These are phyloP conservation scores for Trichoderma cornu-damae DNA, from an alignment of 2,329 filamentous ascomycete genomes.

Conservation along the genomic window DNA sequence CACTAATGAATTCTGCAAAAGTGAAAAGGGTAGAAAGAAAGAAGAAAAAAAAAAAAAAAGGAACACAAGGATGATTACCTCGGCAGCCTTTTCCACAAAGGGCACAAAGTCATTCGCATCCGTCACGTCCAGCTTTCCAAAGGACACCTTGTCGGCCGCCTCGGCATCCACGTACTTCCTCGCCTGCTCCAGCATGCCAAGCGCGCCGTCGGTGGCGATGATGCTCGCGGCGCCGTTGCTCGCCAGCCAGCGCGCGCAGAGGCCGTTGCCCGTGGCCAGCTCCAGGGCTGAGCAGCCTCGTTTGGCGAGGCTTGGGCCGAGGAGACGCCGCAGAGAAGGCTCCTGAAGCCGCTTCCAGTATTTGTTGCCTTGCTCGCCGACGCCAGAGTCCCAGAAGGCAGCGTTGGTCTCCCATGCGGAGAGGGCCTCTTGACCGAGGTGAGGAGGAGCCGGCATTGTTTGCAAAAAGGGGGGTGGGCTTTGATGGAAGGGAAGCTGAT, in stretches of 20 bases:
- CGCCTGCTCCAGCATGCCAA: constrained; percentile 38
- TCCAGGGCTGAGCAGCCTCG: constrained; percentile 38
- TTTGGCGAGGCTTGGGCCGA: constrained; percentile 23
- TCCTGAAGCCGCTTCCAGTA: constrained; percentile 42
- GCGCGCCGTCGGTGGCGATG: constrained; percentile 42
- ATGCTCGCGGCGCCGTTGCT: constrained; percentile 33
- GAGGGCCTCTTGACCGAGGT: constrained; percentile 26
- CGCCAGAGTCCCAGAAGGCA: constrained; percentile 37
- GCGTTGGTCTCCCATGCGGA: constrained; percentile 40
- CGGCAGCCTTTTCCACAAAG: constrained; percentile 12
- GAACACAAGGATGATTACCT: constrained; percentile 7
- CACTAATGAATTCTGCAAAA: not conserved
- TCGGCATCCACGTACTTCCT: constrained; percentile 1
- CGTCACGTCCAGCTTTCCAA: constrained; percentile 38
- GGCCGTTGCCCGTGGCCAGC: constrained; percentile 47
- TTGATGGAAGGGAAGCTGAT: too few species aligned
- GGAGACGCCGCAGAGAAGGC: constrained; percentile 37
- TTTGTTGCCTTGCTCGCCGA: constrained; percentile 39
- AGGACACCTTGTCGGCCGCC: constrained; percentile 26
- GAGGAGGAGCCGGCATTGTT: constrained; percentile 1
- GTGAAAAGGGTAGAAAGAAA: too few species aligned
- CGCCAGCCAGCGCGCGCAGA: constrained; percentile 43
- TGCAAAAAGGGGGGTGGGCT: too few species aligned
- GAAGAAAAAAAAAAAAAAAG: too few species aligned
- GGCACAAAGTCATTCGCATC: constrained; percentile 21